A percentile compares a stretch with the other conserved stretches of the same genome.
Conservation (phyloP, 257 asterid species). For the Nicotiana attenuata region DNA sequence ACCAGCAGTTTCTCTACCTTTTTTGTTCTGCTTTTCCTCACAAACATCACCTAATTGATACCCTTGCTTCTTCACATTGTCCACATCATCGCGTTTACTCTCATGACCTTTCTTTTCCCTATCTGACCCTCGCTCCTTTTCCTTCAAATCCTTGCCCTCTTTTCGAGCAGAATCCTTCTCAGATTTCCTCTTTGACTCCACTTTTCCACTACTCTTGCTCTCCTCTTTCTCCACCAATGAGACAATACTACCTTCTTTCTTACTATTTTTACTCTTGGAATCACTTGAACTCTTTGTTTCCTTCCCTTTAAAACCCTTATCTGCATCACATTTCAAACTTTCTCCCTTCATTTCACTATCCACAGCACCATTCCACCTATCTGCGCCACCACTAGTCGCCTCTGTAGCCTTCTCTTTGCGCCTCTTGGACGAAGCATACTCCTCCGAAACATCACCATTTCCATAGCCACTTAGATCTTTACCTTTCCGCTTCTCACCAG, state of each 20-base stretch:
- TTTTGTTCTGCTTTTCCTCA: constrained; percentile 66
- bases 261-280: constrained; percentile 57
- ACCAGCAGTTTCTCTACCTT: constrained; percentile 72
- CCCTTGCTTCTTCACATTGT: constrained; percentile 54
- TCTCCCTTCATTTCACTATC: constrained; percentile 54
- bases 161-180: constrained; percentile 72
- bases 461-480: constrained; percentile 56
- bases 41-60: constrained; percentile 39
- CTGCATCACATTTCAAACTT: constrained; percentile 40
- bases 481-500: constrained; percentile 87
- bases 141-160: constrained; percentile 68
- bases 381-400: constrained; percentile 41
- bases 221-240: constrained; percentile 59
- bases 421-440: constrained; percentile 66
- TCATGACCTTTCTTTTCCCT: constrained; percentile 70
- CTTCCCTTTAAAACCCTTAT: constrained; percentile 41
- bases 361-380: constrained; percentile 74
- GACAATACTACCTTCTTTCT: constrained; percentile 50
- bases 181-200: constrained; percentile 75
- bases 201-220: constrained; percentile 43
- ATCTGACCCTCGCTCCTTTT: constrained; percentile 65
- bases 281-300: constrained; percentile 58
- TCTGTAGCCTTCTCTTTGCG: constrained; percentile 58
- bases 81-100: constrained; percentile 46
- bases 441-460: constrained; percentile 66